A percentile compares a stretch with the other conserved stretches of the same genome.
Evolutionary conservation across 225 moss, liverwort and hornwort genomes (phyloP).

Genomic region (Straminergon stramineum): DNA sequence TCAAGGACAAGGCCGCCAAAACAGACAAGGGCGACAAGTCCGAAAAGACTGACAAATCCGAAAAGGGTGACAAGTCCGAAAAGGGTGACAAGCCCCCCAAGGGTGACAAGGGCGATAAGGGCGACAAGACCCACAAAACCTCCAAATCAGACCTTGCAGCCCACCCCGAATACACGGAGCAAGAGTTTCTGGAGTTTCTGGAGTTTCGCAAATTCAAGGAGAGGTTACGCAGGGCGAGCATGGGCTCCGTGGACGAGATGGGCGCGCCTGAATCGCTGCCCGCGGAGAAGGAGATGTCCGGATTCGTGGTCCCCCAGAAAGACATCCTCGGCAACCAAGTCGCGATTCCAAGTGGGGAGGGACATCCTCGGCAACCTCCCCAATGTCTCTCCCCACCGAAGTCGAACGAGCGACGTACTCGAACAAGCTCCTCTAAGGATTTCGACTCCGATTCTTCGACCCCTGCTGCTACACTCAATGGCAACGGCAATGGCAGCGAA

Average conservation of each 20-base stretch:
- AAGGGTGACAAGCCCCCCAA: not conserved
- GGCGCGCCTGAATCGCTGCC: not conserved
- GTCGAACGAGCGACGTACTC: not conserved
- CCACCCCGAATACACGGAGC: not conserved
- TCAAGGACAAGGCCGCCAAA: slow-evolving; percentile 23
- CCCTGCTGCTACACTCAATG: not conserved
- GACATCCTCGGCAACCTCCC: too few relatives aligned
- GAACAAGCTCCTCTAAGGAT: not conserved
- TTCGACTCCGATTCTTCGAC: not conserved
- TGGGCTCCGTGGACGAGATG: not conserved
- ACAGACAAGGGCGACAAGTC: not conserved
- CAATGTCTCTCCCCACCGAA: too few relatives aligned
- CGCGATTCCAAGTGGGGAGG: not conserved
- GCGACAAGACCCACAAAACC: not conserved
- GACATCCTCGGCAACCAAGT: not conserved
- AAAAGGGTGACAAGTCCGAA: not conserved
- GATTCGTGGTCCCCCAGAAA: not conserved
- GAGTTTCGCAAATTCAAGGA: slow-evolving; percentile 32
- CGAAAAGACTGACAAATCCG: not conserved
- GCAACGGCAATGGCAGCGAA: not conserved
- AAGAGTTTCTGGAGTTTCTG: slow-evolving; percentile 24
- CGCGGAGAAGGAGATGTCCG: not conserved
- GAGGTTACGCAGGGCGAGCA: not conserved
- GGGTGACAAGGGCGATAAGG: not conserved
- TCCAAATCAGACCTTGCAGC: not conserved